Conservation (phyloP, 1,284 basidiomycete species). For the Rhodotorula sp. region DNA sequence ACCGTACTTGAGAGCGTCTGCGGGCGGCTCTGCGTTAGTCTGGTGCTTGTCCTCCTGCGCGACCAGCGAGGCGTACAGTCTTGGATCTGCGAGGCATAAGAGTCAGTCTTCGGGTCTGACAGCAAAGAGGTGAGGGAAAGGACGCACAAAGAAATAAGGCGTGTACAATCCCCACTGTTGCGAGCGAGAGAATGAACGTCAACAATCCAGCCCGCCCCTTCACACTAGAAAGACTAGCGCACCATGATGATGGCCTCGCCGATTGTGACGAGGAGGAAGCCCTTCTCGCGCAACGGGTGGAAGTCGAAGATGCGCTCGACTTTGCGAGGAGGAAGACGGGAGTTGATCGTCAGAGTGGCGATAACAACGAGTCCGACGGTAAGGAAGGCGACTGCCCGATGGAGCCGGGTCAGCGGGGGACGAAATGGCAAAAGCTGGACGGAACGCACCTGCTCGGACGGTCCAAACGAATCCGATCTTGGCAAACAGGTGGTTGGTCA, state of each 20-base stretch:
- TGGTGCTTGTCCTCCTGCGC: too few relatives aligned
- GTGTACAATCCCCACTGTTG: slow-evolving; percentile 24
- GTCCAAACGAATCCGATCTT: slow-evolving; percentile 35
- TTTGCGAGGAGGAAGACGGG: slow-evolving; percentile 39
- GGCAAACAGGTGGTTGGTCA: slow-evolving; percentile 30
- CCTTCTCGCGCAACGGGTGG: slow-evolving; percentile 29
- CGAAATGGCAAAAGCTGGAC: not conserved
- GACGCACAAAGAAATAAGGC: slow-evolving; percentile 37
- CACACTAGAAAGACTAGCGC: slow-evolving; percentile 7
- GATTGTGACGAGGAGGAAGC: slow-evolving; percentile 39
- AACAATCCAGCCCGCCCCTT: not conserved
- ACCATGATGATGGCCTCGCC: slow-evolving; percentile 43
- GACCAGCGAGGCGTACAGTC: not conserved
- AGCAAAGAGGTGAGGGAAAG: too few relatives aligned
- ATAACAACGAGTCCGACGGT: slow-evolving; percentile 34
- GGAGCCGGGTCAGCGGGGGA: not conserved
- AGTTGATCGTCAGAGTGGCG: slow-evolving; percentile 33
- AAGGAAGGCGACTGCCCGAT: slow-evolving; percentile 30
- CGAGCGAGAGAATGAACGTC: not conserved
- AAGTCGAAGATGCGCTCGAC: slow-evolving; percentile 35
- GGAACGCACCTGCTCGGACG: slow-evolving; percentile 14
- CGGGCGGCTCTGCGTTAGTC: not conserved
- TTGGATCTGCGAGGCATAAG: not conserved
- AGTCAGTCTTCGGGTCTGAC: not conserved
- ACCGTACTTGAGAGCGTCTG: slow-evolving; percentile 40